A percentile compares a stretch with the other conserved stretches of the same genome.
These are phyloP conservation scores for Pezicula radicicola DNA, from an alignment of 2,329 filamentous ascomycete species.

Conservation along the genomic window DNA sequence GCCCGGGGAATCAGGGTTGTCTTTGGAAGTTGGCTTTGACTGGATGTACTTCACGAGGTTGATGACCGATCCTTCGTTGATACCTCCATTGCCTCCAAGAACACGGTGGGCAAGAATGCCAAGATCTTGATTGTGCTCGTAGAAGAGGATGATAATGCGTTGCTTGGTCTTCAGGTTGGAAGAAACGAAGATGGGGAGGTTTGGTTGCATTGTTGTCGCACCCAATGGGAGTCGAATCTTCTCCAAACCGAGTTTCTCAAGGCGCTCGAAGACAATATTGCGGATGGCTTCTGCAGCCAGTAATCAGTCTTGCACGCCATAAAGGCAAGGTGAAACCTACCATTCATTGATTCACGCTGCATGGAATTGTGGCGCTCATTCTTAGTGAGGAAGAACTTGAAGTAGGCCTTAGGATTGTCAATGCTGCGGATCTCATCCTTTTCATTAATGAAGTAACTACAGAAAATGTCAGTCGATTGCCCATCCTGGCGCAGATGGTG, in stretches of 20 bases:
- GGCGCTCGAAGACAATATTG: conserved; percentile 57
- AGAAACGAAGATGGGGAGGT: conserved; percentile 68
- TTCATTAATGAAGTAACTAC: conserved; percentile 75
- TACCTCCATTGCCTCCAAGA: conserved; percentile 58
- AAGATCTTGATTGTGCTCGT: conserved; percentile 68
- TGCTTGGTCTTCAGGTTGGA: conserved; percentile 50
- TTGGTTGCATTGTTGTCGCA: conserved; percentile 43
- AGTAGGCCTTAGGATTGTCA: conserved; percentile 63
- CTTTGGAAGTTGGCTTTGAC: conserved; percentile 8
- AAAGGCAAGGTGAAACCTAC: conserved; percentile 41
- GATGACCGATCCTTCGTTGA: conserved; percentile 69
- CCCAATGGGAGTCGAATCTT: conserved; percentile 60
- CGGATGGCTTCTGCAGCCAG: conserved; percentile 55
- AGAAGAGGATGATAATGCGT: conserved; percentile 72
- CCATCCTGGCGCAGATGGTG: conserved; percentile 1
- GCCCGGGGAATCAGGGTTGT: conserved; percentile 40
- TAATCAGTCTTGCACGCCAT: not conserved
- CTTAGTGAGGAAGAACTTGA: conserved; percentile 70
- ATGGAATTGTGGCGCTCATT: conserved; percentile 76
- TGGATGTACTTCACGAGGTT: conserved; percentile 53
- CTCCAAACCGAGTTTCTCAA: conserved; percentile 57
- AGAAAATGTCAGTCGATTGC: conserved; percentile 3
- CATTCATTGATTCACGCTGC: conserved; percentile 71
- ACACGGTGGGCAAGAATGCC: conserved; percentile 72
- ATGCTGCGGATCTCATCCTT: conserved; percentile 73